Evolutionary conservation across 805 yeast genomes (phyloP), one percentile per base, ranked within the genome.

Genomic region (Ogataea paradorogensis): DNA sequence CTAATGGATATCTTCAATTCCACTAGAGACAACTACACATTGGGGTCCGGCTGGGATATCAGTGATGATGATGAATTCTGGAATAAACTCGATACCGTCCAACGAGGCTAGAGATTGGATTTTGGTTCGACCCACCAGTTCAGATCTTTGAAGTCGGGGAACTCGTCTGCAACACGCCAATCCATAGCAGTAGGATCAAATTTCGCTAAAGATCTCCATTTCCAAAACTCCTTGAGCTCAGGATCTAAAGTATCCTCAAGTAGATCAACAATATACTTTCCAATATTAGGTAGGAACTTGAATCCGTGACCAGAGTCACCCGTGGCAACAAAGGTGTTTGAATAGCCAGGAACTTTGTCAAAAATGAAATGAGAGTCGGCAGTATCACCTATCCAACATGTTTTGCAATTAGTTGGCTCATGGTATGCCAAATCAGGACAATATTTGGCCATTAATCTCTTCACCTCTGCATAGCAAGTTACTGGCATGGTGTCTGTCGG

Each of bases 281-380:
- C 76, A 35, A 72, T 69, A 30, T 60, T 66, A 11, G 78, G 78
- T 39, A 72, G 46, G 31, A 67, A 67, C 50, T 71, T 72, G 53
- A 64, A 71, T 4, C 63, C 73, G 51, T 71, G 76, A 7, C 76
- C 74, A 3, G 75, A 65, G 48, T 71, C 76, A 13, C 78, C 78
- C 9, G 71, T 59, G 0, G 73, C 74, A n/a, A 72, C 66, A 35
- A 45, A 61, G 1, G 68, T 54, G 20, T 61, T 62, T 0, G 39
- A 29, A 13, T 46, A 45, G 1, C 48, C 48, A 2, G 76, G 76
- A 15, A 65, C 58, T 20, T 42, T 42, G 45, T 70, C 72, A 15
- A 71, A 63, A 10, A 71, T 50, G 38, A 69, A 70, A 40, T 70
- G 64, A 7, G 67, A 56, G 40, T 66, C 66, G 7, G 65, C 47